Conservation (phyloP, 805 yeast genomes). For the Kodamaea nitidulidarum region DNA sequence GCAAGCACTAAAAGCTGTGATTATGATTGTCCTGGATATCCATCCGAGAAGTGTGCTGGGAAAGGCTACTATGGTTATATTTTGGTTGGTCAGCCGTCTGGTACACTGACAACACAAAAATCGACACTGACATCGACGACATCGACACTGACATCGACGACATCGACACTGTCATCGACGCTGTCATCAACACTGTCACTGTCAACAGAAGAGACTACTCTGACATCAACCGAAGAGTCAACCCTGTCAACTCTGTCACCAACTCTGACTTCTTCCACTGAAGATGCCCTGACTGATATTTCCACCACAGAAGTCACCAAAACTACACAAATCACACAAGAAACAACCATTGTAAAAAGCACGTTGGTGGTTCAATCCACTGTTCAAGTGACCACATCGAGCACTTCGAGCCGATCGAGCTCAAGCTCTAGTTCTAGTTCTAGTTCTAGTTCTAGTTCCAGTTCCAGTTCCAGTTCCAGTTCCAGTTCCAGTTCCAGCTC, state of each 20-base stretch:
- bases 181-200: background rate
- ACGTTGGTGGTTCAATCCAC: slow-evolving; percentile 1
- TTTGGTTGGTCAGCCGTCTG: slow-evolving; percentile 23
- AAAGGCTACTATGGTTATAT: slow-evolving; percentile 53
- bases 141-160: slow-evolving; percentile 1
- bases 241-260: background rate
- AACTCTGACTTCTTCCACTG: background rate
- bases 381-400: background rate
- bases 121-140: background rate
- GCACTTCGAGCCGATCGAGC: background rate
- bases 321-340: slow-evolving; percentile 15
- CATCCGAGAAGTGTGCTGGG: slow-evolving; percentile 39
- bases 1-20: slow-evolving; percentile 32
- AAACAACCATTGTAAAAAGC: slow-evolving; percentile 7
- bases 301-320: slow-evolving; percentile 9
- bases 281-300: no score
- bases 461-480: slow-evolving; percentile 6
- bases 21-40: slow-evolving; percentile 43
- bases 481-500: background rate
- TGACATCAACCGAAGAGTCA: no score
- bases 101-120: slow-evolving; percentile 10
- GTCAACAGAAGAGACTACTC: no score
- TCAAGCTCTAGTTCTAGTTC: background rate
- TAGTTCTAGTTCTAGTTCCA: background rate
- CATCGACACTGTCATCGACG: slow-evolving; percentile 5